A percentile compares a stretch with the other conserved stretches of the same genome.
phyloP scores from a whole-genome alignment of 192 early-diverging fungal genomes.

The Coemansia sp. region DNA sequence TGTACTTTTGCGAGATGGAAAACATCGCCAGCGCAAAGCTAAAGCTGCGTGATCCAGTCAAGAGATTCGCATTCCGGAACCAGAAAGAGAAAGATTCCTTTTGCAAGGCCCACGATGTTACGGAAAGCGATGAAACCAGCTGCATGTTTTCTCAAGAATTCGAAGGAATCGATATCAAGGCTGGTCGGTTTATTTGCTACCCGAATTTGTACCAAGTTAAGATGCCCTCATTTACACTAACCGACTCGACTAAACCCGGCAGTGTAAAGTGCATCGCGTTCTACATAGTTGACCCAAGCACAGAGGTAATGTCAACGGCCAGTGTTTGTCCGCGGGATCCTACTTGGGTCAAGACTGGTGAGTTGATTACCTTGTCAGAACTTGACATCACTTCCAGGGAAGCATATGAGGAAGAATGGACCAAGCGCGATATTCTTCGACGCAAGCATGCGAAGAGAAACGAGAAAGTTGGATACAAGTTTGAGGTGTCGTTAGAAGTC shows the following conservation, averaged over 20 bases:
- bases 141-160: background rate
- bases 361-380: too few relatives aligned
- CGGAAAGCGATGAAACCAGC: background rate
- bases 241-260: background rate
- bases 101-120: background rate
- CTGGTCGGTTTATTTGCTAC: background rate
- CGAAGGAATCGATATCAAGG: background rate
- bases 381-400: background rate
- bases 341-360: background rate
- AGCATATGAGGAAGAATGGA: background rate
- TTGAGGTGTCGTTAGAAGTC: background rate
- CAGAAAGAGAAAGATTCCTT: background rate
- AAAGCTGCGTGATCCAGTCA: background rate
- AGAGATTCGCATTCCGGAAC: too few relatives aligned
- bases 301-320: background rate
- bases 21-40: conserved; percentile 54
- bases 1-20: conserved; percentile 67
- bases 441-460: background rate
- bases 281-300: background rate
- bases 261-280: background rate
- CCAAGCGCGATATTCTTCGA: background rate
- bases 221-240: background rate
- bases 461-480: background rate
- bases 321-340: background rate
- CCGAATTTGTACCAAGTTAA: background rate